Base-by-base conservation (phyloP, 805 yeast genomes). In the Spathaspora hagerdaliae region DNA sequence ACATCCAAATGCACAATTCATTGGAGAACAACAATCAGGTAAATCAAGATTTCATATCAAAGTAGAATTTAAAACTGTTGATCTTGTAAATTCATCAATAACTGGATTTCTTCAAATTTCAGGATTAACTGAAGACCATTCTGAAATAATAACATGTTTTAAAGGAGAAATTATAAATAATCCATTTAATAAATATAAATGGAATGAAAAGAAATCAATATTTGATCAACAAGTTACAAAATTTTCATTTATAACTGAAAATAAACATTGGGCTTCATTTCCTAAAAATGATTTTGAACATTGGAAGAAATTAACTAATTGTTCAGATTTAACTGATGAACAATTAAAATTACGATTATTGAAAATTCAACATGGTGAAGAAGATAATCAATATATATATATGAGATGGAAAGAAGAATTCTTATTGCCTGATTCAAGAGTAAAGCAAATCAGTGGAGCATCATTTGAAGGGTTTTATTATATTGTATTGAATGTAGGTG, bases 381-480 rank as follows among this genome's bases (percentile, higher is more conserved):
- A 59, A 33, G 64, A 65, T 40, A 52, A 54, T 15, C 55, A 63
- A 24, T 61, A 56, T 55, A 65, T 91, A 6, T 91, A 82, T 60
- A 91, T 91, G 97, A 75, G 97, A 53, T 91, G 98, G 98, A 91
- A 91, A 65, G 98, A 91, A 63, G 79, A 82, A 56, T 89, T 89
- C 58, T 66, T 91, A 49, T 82, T 87, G 7, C 96, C 96, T 0
- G 96, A 89, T 64, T 82, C 89, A 29, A 65, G 68, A 46, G 67
- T 83, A n/a, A 77, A 72, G 48, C 79, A 75, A 52, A 78, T 78
- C 46, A 71, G 68, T 51, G 92, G 78, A 12, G 97, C 96, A 0
- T 85, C 96, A 2, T 91, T 84, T 63, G 96, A 90, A 37, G 98
- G 98, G 0, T 90, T 90, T 60, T 91, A 91, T 64, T 91, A 90